These are phyloP conservation scores for Populus hybrid DNA, from an alignment of 441 rosid species.

Conservation along the genomic window DNA sequence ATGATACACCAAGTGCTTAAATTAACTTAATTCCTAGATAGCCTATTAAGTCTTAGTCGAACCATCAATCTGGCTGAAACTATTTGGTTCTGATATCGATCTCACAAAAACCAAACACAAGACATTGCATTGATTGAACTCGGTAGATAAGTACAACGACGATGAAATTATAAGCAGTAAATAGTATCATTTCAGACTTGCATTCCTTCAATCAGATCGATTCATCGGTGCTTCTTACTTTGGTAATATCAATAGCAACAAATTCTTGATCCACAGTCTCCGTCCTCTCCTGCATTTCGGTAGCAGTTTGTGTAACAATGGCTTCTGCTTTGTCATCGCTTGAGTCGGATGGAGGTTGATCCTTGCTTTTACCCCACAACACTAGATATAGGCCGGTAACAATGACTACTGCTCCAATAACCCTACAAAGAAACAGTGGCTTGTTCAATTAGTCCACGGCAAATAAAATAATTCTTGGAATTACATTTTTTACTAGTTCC, in stretches of 20 bases:
- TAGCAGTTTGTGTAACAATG: not conserved
- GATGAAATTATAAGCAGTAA: not conserved
- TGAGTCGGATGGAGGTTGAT: conserved; percentile 24
- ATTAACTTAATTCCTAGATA: not conserved
- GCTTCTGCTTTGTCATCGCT: not conserved
- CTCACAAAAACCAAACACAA: not conserved
- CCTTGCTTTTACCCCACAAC: conserved; percentile 85
- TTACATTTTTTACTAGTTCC: not conserved
- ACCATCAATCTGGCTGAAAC: too few species aligned
- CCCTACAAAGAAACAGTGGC: conserved; percentile 39
- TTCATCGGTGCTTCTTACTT: conserved; percentile 23
- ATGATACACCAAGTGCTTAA: not conserved
- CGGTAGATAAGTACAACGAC: not conserved
- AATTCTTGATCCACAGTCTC: conserved; percentile 12
- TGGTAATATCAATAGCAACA: conserved; percentile 26
- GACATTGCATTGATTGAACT: not conserved
- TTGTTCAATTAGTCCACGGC: not conserved
- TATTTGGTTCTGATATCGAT: not conserved
- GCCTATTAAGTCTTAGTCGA: too few species aligned
- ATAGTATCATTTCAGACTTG: not conserved
- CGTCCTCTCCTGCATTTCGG: not conserved
- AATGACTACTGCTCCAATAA: conserved; percentile 67
- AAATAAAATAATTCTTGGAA: not conserved
- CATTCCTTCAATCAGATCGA: conserved; percentile 11
- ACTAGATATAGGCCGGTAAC: conserved; percentile 74